Conservation (phyloP, 106 monocot species). For the Allium sativum region DNA sequence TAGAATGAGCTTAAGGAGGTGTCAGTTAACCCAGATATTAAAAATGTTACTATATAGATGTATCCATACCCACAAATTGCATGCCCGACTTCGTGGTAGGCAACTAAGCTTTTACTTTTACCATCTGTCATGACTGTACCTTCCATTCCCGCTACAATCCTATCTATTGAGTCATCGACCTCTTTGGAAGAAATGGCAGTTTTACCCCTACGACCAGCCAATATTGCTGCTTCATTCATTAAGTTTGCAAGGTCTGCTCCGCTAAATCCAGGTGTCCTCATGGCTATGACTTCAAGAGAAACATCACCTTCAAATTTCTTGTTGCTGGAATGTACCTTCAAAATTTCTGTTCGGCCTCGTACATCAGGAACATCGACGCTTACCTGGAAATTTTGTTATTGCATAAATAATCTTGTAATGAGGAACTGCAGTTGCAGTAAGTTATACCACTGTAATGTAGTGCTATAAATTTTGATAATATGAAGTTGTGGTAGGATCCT, state of each 20-base stretch:
- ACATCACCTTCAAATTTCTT: slow-evolving; percentile 79
- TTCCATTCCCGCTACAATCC: slow-evolving; percentile 99
- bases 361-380: slow-evolving; percentile 97
- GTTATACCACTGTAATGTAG: too few species aligned
- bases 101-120: slow-evolving; percentile 90
- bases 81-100: slow-evolving; percentile 98
- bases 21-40: not conserved
- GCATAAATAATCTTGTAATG: too few species aligned
- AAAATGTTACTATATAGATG: too few species aligned
- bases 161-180: slow-evolving; percentile 96
- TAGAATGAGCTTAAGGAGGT: not conserved
- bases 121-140: slow-evolving; percentile 99
- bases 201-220: slow-evolving; percentile 84
- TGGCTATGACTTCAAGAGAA: slow-evolving; percentile 89
- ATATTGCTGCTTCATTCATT: slow-evolving; percentile 91
- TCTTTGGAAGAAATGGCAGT: slow-evolving; percentile 91
- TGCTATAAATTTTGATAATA: too few species aligned
- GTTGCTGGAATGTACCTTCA: slow-evolving; percentile 89
- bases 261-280: slow-evolving; percentile 99
- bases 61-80: slow-evolving; percentile 86
- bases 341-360: slow-evolving; percentile 86
- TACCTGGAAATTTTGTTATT: slow-evolving; percentile 34
- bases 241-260: slow-evolving; percentile 99
- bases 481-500: too few species aligned
- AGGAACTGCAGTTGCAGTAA: too few species aligned